Evolutionary conservation across 2,329 filamentous ascomycete species (phyloP).

Genomic region (Aspergillus sp.): DNA sequence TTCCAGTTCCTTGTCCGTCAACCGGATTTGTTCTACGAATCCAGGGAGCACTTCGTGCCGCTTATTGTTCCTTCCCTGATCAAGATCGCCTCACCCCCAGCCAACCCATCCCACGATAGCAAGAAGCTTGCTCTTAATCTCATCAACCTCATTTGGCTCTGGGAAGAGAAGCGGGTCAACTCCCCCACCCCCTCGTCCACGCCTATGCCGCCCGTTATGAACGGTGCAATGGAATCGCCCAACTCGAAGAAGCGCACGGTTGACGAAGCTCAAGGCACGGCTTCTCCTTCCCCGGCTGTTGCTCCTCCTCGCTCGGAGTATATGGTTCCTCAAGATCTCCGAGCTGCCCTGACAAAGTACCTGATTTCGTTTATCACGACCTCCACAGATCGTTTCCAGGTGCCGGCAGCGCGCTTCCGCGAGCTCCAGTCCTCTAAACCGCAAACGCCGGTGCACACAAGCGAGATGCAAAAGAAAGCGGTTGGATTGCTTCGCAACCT

Average conservation of each 20-base stretch:
- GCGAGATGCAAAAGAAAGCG: constrained; percentile 84
- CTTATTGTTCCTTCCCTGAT: constrained; percentile 86
- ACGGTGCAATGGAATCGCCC: constrained; percentile 68
- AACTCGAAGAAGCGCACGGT: constrained; percentile 75
- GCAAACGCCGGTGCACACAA: constrained; percentile 59
- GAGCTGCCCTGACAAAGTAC: constrained; percentile 88
- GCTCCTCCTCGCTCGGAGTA: constrained; percentile 64
- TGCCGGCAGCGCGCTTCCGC: constrained; percentile 71
- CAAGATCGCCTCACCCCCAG: constrained; percentile 81
- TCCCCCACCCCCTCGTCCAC: background rate
- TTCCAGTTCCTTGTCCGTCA: constrained; percentile 96
- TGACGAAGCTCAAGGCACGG: constrained; percentile 64
- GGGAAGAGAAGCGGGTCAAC: constrained; percentile 79
- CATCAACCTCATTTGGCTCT: constrained; percentile 87
- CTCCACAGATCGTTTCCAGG: constrained; percentile 80
- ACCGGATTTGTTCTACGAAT: constrained; percentile 91
- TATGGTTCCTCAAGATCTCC: constrained; percentile 67
- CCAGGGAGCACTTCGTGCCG: constrained; percentile 85
- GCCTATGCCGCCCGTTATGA: constrained; percentile 19
- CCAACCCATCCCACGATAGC: constrained; percentile 85
- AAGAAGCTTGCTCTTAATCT: constrained; percentile 90
- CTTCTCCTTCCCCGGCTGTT: constrained; percentile 60
- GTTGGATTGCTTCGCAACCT: constrained; percentile 81
- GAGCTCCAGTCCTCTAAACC: constrained; percentile 56
- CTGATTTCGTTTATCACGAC: constrained; percentile 93